Percentiles rank a stretch among this genome's conserved stretches.
phyloP scores from a whole-genome alignment of 2,329 filamentous ascomycete genomes.

The Arachnopeziza araneosa region DNA sequence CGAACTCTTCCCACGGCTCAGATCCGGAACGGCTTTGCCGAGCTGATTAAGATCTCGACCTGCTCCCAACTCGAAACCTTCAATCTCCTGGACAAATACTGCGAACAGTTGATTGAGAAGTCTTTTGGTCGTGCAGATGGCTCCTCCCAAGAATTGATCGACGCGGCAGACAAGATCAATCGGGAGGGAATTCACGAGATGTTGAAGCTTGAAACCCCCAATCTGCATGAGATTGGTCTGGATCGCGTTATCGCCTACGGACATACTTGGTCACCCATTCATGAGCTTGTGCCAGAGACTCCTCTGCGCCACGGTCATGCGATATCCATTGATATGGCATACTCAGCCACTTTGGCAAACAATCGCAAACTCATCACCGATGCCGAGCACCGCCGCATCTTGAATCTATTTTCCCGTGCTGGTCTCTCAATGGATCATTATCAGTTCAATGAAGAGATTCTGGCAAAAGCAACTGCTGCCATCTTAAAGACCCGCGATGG shows the following conservation, averaged over 20 bases:
- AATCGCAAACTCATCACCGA: conserved; percentile 54
- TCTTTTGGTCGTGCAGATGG: conserved; percentile 59
- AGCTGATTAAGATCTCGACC: conserved; percentile 70
- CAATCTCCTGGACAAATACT: conserved; percentile 62
- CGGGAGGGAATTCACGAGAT: conserved; percentile 66
- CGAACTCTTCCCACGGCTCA: conserved; percentile 61
- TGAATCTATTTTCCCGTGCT: conserved; percentile 64
- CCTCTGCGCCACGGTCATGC: conserved; percentile 68
- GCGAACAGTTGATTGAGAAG: conserved; percentile 59
- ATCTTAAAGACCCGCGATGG: conserved; percentile 69
- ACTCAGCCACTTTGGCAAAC: conserved; percentile 63
- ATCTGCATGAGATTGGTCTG: conserved; percentile 66
- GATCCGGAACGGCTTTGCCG: conserved; percentile 68
- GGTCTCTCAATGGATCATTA: conserved; percentile 68
- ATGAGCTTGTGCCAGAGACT: conserved; percentile 63
- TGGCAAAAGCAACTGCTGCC: conserved; percentile 60
- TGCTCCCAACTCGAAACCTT: conserved; percentile 63
- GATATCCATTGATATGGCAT: conserved; percentile 73
- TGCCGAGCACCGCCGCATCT: conserved; percentile 54
- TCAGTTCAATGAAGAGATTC: conserved; percentile 59
- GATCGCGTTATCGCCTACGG: conserved; percentile 70
- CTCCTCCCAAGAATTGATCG: conserved; percentile 47
- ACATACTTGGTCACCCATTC: conserved; percentile 69
- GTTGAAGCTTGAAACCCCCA: conserved; percentile 68
- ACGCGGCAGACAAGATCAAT: conserved; percentile 62